Percentiles rank a stretch among this genome's conserved stretches.
phyloP scores from a whole-genome alignment of 495 filamentous ascomycete genomes.

The Penicillium canariense region DNA sequence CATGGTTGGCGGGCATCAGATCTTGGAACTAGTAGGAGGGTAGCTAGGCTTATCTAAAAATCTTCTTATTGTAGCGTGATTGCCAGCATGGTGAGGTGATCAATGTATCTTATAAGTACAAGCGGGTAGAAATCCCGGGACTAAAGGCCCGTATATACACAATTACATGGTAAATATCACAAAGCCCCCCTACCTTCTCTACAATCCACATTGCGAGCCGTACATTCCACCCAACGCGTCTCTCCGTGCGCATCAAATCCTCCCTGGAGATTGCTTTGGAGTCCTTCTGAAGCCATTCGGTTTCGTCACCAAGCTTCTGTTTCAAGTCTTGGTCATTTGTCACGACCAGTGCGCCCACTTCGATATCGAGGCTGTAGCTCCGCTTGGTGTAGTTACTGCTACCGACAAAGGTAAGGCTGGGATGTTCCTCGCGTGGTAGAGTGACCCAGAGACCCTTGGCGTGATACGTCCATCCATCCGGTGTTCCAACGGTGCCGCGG shows the following conservation, averaged over 20 bases:
- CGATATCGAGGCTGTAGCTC: slow-evolving; percentile 87
- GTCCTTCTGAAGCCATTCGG: slow-evolving; percentile 70
- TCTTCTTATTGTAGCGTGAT: no score
- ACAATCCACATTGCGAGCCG: slow-evolving; percentile 90
- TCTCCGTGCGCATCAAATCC: slow-evolving; percentile 75
- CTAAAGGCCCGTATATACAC: slow-evolving; percentile 9
- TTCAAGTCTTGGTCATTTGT: slow-evolving; percentile 75
- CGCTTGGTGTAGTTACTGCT: slow-evolving; percentile 95
- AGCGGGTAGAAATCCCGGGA: neutral
- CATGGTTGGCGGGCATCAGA: no score
- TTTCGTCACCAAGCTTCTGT: slow-evolving; percentile 70
- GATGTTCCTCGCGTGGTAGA: slow-evolving; percentile 55
- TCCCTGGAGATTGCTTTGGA: slow-evolving; percentile 63
- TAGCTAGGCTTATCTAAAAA: no score
- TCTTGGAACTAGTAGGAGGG: no score
- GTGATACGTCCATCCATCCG: slow-evolving; percentile 93
- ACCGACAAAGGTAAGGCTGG: slow-evolving; percentile 80
- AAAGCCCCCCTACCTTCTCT: slow-evolving; percentile 68
- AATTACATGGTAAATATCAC: slow-evolving; percentile 29
- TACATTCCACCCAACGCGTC: slow-evolving; percentile 82
- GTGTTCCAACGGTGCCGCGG: slow-evolving; percentile 72
- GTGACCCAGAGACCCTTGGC: slow-evolving; percentile 96
- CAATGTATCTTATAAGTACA: slow-evolving; percentile 16
- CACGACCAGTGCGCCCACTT: slow-evolving; percentile 79
- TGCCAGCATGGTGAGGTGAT: neutral